These are phyloP conservation scores for Lactarius tabidus DNA, from an alignment of 768 basidiomycete species.

Conservation along the genomic window DNA sequence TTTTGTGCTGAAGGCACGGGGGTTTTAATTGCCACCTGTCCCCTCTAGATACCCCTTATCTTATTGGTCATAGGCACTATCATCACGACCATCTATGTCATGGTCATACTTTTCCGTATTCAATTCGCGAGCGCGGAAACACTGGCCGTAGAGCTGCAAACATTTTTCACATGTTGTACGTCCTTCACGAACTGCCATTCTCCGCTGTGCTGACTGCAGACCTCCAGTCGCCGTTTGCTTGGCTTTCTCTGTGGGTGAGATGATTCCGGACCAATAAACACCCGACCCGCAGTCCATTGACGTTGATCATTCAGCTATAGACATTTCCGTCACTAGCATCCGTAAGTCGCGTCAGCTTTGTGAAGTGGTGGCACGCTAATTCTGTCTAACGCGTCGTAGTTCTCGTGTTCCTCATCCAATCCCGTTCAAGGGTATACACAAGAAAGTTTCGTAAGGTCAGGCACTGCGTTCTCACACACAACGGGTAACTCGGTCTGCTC, in stretches of 20 bases:
- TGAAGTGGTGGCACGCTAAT: background rate
- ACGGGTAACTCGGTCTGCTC: background rate
- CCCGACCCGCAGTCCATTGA: background rate
- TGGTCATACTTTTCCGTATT: conserved; percentile 2
- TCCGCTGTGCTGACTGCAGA: background rate
- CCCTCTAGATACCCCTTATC: conserved; percentile 7
- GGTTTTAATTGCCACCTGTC: background rate
- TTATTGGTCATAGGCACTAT: conserved; percentile 12
- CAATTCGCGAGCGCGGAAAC: background rate
- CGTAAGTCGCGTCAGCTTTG: conserved; percentile 3
- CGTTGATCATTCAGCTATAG: background rate
- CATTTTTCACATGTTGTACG: conserved; percentile 19
- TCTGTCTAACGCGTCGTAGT: background rate
- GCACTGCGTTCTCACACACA: background rate
- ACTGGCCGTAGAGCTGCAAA: background rate
- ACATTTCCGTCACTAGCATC: conserved; percentile 17
- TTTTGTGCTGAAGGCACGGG: background rate
- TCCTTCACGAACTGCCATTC: background rate
- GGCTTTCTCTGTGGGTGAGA: conserved; percentile 11
- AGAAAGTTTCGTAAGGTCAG: conserved; percentile 14
- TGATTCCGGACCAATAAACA: background rate
- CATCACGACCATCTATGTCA: background rate
- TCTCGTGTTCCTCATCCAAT: conserved; percentile 14
- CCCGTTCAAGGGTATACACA: conserved; percentile 8
- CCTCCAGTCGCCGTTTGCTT: conserved; percentile 1